A percentile compares a stretch with the other conserved stretches of the same genome.
These are phyloP conservation scores for Starmerella etchellsii DNA, from an alignment of 805 yeast genomes.

Conservation along the genomic window DNA sequence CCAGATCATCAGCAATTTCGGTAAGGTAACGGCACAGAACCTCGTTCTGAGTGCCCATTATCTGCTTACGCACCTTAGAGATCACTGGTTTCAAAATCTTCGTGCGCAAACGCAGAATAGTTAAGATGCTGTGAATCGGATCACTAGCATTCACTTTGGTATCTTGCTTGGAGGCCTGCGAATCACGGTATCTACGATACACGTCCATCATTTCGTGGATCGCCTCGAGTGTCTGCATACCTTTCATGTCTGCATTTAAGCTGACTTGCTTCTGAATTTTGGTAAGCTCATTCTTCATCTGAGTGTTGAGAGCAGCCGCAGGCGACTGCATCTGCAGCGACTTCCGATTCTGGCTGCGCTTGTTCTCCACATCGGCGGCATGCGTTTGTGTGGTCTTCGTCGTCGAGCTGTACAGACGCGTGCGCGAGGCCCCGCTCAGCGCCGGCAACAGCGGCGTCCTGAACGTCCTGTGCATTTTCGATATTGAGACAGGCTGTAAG, in stretches of 20 bases:
- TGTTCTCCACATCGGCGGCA: background rate
- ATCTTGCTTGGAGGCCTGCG: background rate
- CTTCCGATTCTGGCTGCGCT: background rate
- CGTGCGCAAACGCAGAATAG: constrained; percentile 16
- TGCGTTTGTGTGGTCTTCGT: constrained; percentile 1
- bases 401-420: constrained; percentile 12
- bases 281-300: background rate
- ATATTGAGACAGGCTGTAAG: background rate
- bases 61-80: constrained; percentile 12
- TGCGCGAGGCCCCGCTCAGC: constrained; percentile 13
- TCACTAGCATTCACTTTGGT: constrained; percentile 16
- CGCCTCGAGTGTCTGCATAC: constrained; percentile 16
- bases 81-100: constrained; percentile 18
- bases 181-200: constrained; percentile 19
- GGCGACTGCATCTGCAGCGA: background rate
- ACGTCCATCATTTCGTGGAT: constrained; percentile 19
- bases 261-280: background rate
- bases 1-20: constrained; percentile 19
- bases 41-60: constrained; percentile 18
- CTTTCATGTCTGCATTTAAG: constrained; percentile 5
- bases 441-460: constrained; percentile 16
- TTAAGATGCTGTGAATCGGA: constrained; percentile 19
- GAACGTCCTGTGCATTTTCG: constrained; percentile 16
- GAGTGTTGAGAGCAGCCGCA: background rate
- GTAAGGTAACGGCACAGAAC: constrained; percentile 15